phyloP scores from a whole-genome alignment of 306 rosid species.

The Gastrolobium villosum region DNA sequence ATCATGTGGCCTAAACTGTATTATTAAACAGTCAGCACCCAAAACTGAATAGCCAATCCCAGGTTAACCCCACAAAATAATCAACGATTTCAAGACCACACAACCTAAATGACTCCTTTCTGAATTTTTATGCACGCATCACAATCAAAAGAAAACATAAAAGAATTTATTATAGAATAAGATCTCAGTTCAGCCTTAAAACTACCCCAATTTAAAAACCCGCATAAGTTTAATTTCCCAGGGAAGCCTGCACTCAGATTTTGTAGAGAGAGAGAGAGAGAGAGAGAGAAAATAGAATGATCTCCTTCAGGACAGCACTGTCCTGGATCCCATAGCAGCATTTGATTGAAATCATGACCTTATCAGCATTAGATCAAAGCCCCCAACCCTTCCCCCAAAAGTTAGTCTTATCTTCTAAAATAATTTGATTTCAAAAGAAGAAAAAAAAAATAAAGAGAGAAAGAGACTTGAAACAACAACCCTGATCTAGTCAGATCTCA shows the following conservation, averaged over 20 bases:
- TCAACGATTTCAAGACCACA: conserved; percentile 15
- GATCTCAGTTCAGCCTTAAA: background rate
- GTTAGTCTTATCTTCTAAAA: background rate
- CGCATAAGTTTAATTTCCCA: background rate
- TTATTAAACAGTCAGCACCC: conserved; percentile 6
- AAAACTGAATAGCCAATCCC: background rate
- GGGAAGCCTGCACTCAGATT: background rate
- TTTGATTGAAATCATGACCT: background rate
- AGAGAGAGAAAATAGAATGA: background rate
- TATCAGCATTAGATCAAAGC: background rate
- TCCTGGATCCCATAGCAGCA: background rate
- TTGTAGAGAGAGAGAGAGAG: background rate
- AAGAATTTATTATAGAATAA: background rate
- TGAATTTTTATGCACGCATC: background rate
- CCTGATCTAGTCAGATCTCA: background rate
- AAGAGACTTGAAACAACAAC: background rate
- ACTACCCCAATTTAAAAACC: background rate
- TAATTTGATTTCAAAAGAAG: background rate
- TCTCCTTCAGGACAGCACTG: background rate
- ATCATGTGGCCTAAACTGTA: background rate
- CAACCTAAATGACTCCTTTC: background rate
- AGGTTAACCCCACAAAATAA: background rate
- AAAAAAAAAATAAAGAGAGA: too few relatives aligned
- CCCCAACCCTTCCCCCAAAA: background rate
- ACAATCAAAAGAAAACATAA: background rate